Evolutionary conservation across 2,329 filamentous ascomycete genomes (phyloP), one percentile per base, ranked within the genome.

Genomic region (Decorospora gaudefroyi): DNA sequence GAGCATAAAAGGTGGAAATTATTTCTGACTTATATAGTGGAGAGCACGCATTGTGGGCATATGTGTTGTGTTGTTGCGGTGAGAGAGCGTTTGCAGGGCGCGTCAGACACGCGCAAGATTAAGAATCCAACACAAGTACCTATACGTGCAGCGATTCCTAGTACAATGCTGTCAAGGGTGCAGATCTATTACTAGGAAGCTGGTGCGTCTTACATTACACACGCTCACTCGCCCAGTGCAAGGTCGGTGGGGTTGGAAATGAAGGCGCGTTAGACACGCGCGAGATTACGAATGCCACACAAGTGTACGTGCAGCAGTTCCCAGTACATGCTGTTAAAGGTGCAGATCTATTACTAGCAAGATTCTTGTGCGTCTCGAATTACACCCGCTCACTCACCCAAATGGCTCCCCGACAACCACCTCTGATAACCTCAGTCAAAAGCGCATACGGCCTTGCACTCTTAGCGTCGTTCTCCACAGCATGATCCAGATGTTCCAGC

Each of bases 401-500:
- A 51, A 99, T 99, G 0, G 93, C 93, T 0, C 89, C 86, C 51
- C 88, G 81, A 71, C 93, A 99, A 1, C 93, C 93, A n/a, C 87
- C 82, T 40, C 91, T 79, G 60, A 99, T 96, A 6, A 91, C 80
- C 30, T 87, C 87, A 0, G 90, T 95, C 51, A 99, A 75, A 42
- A 96, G 73, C 77, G 92, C 91, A 70, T 97, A 92, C 19, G 92
- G 91, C 69, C 85, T 82, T 4, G 93, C 93, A 72, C 90, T 84
- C 71, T 93, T 90, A 2, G 91, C 86, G 73, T 97, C 92, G 64
- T 97, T 87, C 68, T 93, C 87, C 13, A 99, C 87, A 0, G 93
- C 93, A 74, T 95, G 88, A 69, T 99, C 93, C 55, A 99, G 74
- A 76, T 99, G 93, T 77, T 99, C 93, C 44, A 99, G 74, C 74